Base-by-base conservation (phyloP, 306 rosid species). In the Quercus gilva region DNA sequence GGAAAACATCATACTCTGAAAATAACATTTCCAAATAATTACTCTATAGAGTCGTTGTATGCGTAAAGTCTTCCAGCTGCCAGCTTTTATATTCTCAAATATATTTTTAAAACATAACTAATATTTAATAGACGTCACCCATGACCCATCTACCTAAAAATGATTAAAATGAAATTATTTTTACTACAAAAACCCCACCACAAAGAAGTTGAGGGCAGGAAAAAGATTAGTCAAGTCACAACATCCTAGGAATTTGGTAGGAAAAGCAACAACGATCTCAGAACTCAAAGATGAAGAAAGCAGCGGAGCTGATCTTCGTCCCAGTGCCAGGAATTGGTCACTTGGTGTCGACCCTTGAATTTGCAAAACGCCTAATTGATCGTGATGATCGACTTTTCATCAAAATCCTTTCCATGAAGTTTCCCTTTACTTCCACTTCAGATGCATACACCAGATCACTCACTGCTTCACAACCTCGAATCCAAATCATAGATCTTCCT, bases 251-350 rank as follows among this genome's bases (percentile, higher is more conserved):
- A 9, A 64, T 19, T 29, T 15, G 70, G 21, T 15, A 29, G 11
- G 20, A 64, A 37, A 10, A 15, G 17, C 41, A 13, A 17, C 51
- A 28, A 33, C 0, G 26, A 57, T 77, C 63, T 37, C 25, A 45
- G 31, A 52, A 23, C 25, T 19, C n/a, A 6, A 67, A 64, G 73
- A 80, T 83, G 86, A 56, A 76, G 69, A 19, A 17, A 29, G 67
- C 23, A 26, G 65, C 53, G 19, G 78, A 86, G 37, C 73, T 89
- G 15, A 81, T 89, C 73, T 86, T 91, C 85, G 74, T 88, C 86
- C 89, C 94, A 1, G 19, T 77, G 1, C 94, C 89, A 0, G 86
- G 85, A 7, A 60, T 55, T 26, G 94, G 94, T 31, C 97, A 91
- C 80, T 72, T 88, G 13, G 78, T 73, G 20, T 80, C 94, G 4